Evolutionary conservation across 352 stramenopile species (phyloP).

Genomic region (Phytophthora ohioensis): DNA sequence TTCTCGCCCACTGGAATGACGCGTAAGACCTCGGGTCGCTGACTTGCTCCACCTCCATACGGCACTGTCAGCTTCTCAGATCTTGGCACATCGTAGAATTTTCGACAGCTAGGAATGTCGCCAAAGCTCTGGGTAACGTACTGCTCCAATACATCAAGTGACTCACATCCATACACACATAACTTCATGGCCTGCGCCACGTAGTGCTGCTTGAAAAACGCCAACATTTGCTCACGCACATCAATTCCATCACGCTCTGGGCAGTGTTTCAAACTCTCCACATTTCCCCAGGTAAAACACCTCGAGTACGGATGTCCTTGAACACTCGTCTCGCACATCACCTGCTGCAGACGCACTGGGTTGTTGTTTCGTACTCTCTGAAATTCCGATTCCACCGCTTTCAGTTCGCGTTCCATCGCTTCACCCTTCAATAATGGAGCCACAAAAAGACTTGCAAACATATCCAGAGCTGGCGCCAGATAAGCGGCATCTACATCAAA

Average conservation of each 20-base stretch:
- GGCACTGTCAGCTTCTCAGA: constrained; percentile 9
- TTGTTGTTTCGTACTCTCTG: constrained; percentile 71
- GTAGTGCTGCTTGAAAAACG: constrained; percentile 71
- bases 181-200: constrained; percentile 74
- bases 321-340: constrained; percentile 69
- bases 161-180: constrained; percentile 70
- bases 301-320: constrained; percentile 62
- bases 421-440: constrained; percentile 80
- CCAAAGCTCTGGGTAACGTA: constrained; percentile 66
- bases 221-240: constrained; percentile 60
- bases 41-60: constrained; percentile 44
- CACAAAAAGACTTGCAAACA: constrained; percentile 95
- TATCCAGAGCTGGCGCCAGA: constrained; percentile 75
- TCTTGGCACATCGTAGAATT: constrained; percentile 8
- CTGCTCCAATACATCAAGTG: constrained; percentile 64
- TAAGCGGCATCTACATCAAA: constrained; percentile 84
- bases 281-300: constrained; percentile 87
- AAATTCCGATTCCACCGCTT: constrained; percentile 90
- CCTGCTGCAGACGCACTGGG: constrained; percentile 68
- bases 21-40: constrained; percentile 44
- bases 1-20: constrained; percentile 61
- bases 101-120: constrained; percentile 36
- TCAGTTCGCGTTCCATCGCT: constrained; percentile 79
- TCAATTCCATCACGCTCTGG: constrained; percentile 52
- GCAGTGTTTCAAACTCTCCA: constrained; percentile 52